Conservation (phyloP, 2,329 filamentous ascomycete species). For the Elsinoe fawcettii region DNA sequence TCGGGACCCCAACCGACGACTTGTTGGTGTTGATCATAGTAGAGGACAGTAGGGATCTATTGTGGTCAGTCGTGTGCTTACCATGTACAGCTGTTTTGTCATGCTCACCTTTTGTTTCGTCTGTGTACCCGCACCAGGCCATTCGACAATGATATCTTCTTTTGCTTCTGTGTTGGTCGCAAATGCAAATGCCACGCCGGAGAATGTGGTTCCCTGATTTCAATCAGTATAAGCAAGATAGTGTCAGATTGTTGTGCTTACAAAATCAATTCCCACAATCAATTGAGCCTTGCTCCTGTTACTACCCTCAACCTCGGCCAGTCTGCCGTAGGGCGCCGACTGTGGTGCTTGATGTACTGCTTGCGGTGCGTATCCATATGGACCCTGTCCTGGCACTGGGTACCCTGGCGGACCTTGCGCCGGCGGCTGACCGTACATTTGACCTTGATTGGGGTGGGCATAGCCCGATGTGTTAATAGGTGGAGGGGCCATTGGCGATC, state of each 20-base stretch:
- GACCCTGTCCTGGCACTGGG: conserved; percentile 30
- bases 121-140: conserved; percentile 94
- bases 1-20: conserved; percentile 99
- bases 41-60: conserved; percentile 96
- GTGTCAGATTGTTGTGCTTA: conserved; percentile 39
- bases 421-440: conserved; percentile 34
- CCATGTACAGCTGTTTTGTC: neutral
- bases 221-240: conserved; percentile 10
- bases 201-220: conserved; percentile 85
- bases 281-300: conserved; percentile 90
- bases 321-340: conserved; percentile 18
- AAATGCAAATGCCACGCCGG: conserved; percentile 86
- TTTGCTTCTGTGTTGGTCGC: conserved; percentile 96
- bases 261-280: conserved; percentile 98
- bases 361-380: conserved; percentile 20
- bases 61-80: conserved; percentile 14
- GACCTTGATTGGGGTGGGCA: conserved; percentile 29
- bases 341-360: conserved; percentile 17
- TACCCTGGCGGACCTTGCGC: conserved; percentile 32
- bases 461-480: conserved; percentile 46
- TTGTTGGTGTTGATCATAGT: conserved; percentile 99
- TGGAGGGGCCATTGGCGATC: conserved; percentile 37
- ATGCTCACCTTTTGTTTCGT: conserved; percentile 87
- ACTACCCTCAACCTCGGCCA: conserved; percentile 71
- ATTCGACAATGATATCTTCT: conserved; percentile 98